phyloP scores from a whole-genome alignment of 2,329 filamentous ascomycete species.

The Aureobasidium leucospermi region DNA sequence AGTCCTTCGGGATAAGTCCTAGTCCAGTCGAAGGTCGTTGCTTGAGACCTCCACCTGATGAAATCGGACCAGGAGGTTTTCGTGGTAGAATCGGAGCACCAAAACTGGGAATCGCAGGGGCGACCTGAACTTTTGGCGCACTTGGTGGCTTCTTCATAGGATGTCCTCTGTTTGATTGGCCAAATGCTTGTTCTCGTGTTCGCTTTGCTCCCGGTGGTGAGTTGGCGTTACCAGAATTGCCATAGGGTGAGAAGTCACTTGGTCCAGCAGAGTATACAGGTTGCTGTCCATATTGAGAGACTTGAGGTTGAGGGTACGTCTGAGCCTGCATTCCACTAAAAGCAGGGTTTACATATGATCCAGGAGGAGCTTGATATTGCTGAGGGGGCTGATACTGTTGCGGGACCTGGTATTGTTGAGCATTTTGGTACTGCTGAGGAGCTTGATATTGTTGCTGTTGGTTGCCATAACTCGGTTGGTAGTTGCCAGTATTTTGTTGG shows the following conservation, averaged over 20 bases:
- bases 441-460: background rate
- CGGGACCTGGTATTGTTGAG: background rate
- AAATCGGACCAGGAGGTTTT: constrained; percentile 10
- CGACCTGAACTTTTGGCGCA: constrained; percentile 17
- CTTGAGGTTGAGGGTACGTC: background rate
- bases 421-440: background rate
- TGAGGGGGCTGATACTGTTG: background rate
- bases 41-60: constrained; percentile 40
- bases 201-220: constrained; percentile 2
- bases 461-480: background rate
- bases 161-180: constrained; percentile 1
- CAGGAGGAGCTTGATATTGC: constrained; percentile 19
- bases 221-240: background rate
- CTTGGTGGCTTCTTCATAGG: constrained; percentile 16
- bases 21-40: constrained; percentile 65
- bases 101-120: constrained; percentile 27
- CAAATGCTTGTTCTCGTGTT: constrained; percentile 10
- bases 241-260: background rate
- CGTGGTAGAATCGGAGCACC: constrained; percentile 20
- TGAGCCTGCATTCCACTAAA: constrained; percentile 2
- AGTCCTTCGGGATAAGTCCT: constrained; percentile 53
- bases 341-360: constrained; percentile 25
- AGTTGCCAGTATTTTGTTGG: constrained; percentile 4
- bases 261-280: background rate
- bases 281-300: background rate